These are phyloP conservation scores for Capillidium heterosporum DNA, from an alignment of 371 early-diverging fungal species.

Conservation along the genomic window DNA sequence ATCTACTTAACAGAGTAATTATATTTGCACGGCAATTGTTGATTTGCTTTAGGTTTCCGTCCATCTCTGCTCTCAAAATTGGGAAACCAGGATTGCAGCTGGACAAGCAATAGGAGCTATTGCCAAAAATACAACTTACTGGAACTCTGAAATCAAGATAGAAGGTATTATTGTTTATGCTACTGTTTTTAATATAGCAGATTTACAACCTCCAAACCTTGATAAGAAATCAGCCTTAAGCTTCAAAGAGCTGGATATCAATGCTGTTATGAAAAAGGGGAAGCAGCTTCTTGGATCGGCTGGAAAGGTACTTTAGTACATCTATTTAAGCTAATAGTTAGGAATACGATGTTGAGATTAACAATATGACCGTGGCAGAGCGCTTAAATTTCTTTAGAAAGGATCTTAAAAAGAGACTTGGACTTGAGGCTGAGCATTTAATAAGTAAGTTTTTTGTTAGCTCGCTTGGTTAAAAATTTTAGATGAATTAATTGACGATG, in stretches of 20 bases:
- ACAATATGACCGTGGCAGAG: slow-evolving; percentile 66
- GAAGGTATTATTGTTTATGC: slow-evolving; percentile 1
- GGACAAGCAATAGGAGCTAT: slow-evolving; percentile 82
- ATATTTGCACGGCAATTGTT: neutral
- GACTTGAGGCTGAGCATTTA: slow-evolving; percentile 37
- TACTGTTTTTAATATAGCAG: neutral
- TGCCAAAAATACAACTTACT: slow-evolving; percentile 63
- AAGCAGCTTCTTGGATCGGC: slow-evolving; percentile 69
- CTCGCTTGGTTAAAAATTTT: neutral
- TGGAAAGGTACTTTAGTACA: slow-evolving; percentile 24
- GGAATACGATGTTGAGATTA: slow-evolving; percentile 77
- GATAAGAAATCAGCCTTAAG: slow-evolving; percentile 10
- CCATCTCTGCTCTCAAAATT: slow-evolving; percentile 67
- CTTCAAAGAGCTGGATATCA: slow-evolving; percentile 70
- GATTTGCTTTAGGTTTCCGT: slow-evolving; percentile 41
- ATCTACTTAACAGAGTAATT: slow-evolving; percentile 59
- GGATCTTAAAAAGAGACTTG: slow-evolving; percentile 66
- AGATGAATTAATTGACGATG: slow-evolving; percentile 21
- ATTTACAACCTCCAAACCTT: slow-evolving; percentile 6
- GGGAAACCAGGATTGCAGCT: slow-evolving; percentile 94
- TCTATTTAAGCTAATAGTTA: slow-evolving; percentile 8
- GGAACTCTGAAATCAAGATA: slow-evolving; percentile 35
- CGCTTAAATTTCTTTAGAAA: slow-evolving; percentile 65
- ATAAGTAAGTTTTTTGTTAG: neutral
- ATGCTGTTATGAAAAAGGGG: slow-evolving; percentile 58